Base-by-base conservation (phyloP, 371 early-diverging fungal genomes). In the Mucor lusitanicus region DNA sequence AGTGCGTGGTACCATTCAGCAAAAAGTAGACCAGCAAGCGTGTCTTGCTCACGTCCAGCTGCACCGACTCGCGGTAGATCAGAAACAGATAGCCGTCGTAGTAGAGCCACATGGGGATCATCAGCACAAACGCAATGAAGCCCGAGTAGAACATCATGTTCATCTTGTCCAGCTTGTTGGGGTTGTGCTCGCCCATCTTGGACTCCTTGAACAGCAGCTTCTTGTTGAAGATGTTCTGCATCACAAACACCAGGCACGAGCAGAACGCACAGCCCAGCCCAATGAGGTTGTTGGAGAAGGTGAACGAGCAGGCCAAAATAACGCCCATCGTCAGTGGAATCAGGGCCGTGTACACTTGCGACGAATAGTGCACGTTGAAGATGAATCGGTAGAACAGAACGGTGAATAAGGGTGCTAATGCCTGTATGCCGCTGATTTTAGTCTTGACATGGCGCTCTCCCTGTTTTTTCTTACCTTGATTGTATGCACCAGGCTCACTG, bases 381-480 rank as follows among this genome's bases (percentile, higher is more conserved):
- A 91, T 68, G 60, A 92, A 71, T 27, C 90, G 82, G 73, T 92
- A 94, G 21, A 92, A 82, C 33, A 90, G 56, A 5, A 95, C 94
- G 2, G 96, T 95, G 73, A 96, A 95, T 12, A 96, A 81, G 13
- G 96, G 96, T 17, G 94, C 90, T 3, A 94, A 73, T 21, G 94
- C 94, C 94, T 94, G 69, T 25, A 40, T 7, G 21, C 19, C n/a
- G 4, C 53, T 46, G 19, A 33, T 30, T 57, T 48, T 40, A 64
- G 35, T 35, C 17, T 40, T 27, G 46, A 27, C 56, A 56, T 19
- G 6, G 13, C 5, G 19, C 25, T 17, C 5, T 32, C 33, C 28
- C 59, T 6, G 3, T 30, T 76, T 37, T 13, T 1, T 30, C 30
- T 30, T 81, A 92, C 94, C 89, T 96, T 96, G 72, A 96, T 91